Evolutionary conservation across 805 yeast genomes (phyloP), one percentile per base, ranked within the genome.

Genomic region (Starmera pachycereana): DNA sequence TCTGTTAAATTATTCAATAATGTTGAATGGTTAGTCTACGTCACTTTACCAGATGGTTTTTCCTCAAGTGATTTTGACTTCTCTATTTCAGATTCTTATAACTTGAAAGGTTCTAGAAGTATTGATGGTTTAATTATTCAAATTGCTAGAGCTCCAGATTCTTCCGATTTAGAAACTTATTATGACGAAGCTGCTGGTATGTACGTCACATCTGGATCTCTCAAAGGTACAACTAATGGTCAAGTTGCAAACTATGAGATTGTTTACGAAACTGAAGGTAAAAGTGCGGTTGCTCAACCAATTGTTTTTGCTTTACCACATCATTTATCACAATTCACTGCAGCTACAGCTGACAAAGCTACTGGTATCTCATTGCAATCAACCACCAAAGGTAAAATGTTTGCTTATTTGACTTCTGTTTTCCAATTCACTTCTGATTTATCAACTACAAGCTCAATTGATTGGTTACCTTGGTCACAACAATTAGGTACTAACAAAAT

Each of bases 161-260:
- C 50, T n/a, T 42, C 56, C 36, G 45, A 49, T 9, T 54, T 58
- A 29, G 74, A 69, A 19, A 55, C 62, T 8, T 61, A 56, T 45
- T 78, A 78, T 52, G 89, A 81, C 55, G 48, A 62, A 34, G 76
- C 82, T 16, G 89, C 92, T 33, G 94, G 94, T 33, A 62, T 68
- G 47, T 83, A 79, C 52, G 75, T 72, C 4, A 68, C 69, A 3
- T 67, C 65, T 29, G 78, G 78, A 14, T 42, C 52, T 4, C 51
- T 79, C 16, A 48, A 52, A 16, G 85, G 82, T 40, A 55, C 68
- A 19, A 48, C 68, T 12, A 61, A 64, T 22, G 76, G 76, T 13
- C 43, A 59, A 4, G 45, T 62, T 22, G 81, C 78, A 10, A 53
- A 60, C 13, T 79, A 76, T 53, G 49, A 62, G 32, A 68, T 76